These are phyloP conservation scores for Xanthoconium separans DNA, from an alignment of 1,284 basidiomycete species.

Conservation along the genomic window DNA sequence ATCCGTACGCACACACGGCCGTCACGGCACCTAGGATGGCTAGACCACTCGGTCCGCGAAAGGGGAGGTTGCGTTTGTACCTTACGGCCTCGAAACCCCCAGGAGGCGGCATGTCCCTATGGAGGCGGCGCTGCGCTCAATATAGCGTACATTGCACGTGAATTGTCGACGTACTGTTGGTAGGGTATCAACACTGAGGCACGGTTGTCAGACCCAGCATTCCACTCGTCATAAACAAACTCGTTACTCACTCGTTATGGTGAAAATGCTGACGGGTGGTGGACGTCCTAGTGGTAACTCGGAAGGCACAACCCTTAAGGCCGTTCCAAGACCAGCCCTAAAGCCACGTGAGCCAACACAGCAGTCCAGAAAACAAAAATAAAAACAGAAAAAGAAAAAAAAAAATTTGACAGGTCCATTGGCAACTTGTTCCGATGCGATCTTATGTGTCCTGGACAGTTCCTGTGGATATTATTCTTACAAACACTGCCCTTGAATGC, in stretches of 20 bases:
- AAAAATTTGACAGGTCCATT: background rate
- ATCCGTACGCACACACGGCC: conserved; percentile 87
- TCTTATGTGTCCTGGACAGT: conserved; percentile 11
- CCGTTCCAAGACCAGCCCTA: conserved; percentile 26
- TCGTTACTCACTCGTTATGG: conserved; percentile 20
- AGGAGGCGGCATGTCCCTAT: conserved; percentile 92
- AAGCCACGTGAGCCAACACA: conserved; percentile 19
- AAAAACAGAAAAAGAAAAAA: too few species aligned
- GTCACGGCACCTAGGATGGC: conserved; percentile 85
- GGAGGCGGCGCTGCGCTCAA: conserved; percentile 18
- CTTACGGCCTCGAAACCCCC: conserved; percentile 93
- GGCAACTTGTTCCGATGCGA: conserved; percentile 9
- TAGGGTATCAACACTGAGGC: conserved; percentile 60
- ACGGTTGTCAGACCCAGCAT: background rate
- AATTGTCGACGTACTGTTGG: conserved; percentile 54
- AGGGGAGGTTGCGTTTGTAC: conserved; percentile 95
- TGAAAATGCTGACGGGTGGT: background rate
- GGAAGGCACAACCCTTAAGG: background rate
- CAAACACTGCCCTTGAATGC: conserved; percentile 15
- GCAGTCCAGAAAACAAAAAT: too few species aligned
- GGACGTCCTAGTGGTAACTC: background rate
- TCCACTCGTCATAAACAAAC: background rate
- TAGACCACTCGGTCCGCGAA: conserved; percentile 87
- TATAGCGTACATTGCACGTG: background rate
- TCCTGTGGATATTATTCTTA: conserved; percentile 23